Percentiles rank a stretch among this genome's conserved stretches.
Conservation (phyloP, 768 basidiomycete genomes). For the Lentinula aciculospora region DNA sequence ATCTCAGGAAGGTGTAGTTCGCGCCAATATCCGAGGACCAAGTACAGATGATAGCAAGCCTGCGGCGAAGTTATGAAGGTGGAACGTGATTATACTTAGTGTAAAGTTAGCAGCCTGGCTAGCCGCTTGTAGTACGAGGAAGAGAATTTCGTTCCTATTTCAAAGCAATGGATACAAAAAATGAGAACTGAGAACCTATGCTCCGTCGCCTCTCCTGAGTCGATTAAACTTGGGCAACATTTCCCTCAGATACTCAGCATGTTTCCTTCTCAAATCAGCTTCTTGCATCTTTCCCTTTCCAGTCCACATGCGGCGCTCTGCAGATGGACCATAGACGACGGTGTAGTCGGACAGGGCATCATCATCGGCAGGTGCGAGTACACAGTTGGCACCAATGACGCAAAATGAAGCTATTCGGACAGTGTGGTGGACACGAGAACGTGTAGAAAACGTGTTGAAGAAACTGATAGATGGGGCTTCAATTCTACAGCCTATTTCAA, state of each 20-base stretch:
- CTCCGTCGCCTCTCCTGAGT: slow-evolving; percentile 33
- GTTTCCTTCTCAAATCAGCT: slow-evolving; percentile 76
- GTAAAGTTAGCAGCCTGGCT: no score
- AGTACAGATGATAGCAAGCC: slow-evolving; percentile 15
- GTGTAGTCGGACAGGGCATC: slow-evolving; percentile 81
- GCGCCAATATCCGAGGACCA: slow-evolving; percentile 48
- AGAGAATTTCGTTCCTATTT: no score
- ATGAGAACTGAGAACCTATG: background rate
- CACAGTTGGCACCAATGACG: slow-evolving; percentile 74
- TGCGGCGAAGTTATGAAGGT: slow-evolving; percentile 27
- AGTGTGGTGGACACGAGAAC: slow-evolving; percentile 78
- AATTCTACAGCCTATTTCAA: slow-evolving; percentile 90
- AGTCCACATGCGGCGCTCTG: slow-evolving; percentile 78
- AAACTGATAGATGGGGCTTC: slow-evolving; percentile 83
- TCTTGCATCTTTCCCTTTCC: slow-evolving; percentile 83
- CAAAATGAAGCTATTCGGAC: slow-evolving; percentile 78
- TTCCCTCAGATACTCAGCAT: slow-evolving; percentile 87
- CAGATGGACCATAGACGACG: slow-evolving; percentile 72
- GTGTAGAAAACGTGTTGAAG: slow-evolving; percentile 82
- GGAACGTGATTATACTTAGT: background rate
- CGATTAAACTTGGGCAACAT: slow-evolving; percentile 90
- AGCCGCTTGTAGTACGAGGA: no score
- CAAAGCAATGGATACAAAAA: background rate
- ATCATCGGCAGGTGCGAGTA: slow-evolving; percentile 73
- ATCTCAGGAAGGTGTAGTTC: slow-evolving; percentile 76